These are phyloP conservation scores for Leccinum disarticulatum DNA, from an alignment of 768 basidiomycete genomes.

Conservation along the genomic window DNA sequence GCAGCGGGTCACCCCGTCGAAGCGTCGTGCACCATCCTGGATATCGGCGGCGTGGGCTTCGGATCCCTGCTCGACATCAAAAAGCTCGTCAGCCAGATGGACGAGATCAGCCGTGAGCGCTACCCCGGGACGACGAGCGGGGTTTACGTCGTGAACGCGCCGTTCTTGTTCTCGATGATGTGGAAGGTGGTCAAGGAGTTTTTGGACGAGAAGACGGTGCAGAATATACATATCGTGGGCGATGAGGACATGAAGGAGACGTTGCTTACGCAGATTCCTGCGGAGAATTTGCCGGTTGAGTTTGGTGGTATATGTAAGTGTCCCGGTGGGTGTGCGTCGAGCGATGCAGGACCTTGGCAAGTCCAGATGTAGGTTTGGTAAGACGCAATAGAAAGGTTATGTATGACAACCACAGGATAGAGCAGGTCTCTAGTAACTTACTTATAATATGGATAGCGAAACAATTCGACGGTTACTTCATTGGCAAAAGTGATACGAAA, in stretches of 20 bases:
- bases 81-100: constrained; percentile 79
- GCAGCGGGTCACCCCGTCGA: constrained; percentile 85
- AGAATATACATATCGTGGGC: constrained; percentile 88
- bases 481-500: too few species aligned
- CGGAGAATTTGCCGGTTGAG: constrained; percentile 79
- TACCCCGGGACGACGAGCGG: constrained; percentile 97
- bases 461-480: too few species aligned
- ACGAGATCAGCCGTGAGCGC: constrained; percentile 81
- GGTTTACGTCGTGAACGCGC: constrained; percentile 98
- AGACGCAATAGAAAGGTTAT: too few species aligned
- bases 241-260: constrained; percentile 59
- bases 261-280: constrained; percentile 78
- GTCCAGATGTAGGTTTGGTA: too few species aligned
- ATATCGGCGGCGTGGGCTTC: constrained; percentile 71
- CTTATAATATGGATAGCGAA: too few species aligned
- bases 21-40: constrained; percentile 96
- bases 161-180: constrained; percentile 86
- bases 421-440: too few species aligned
- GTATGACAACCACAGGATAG: too few species aligned
- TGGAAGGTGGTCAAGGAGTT: constrained; percentile 90
- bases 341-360: constrained; percentile 88
- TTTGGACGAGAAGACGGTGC: constrained; percentile 93
- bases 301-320: constrained; percentile 85
- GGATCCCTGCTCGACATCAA: constrained; percentile 87
- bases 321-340: constrained; percentile 74